Base-by-base conservation (phyloP, 805 yeast genomes). In the Yamadazyma phyllophila region DNA sequence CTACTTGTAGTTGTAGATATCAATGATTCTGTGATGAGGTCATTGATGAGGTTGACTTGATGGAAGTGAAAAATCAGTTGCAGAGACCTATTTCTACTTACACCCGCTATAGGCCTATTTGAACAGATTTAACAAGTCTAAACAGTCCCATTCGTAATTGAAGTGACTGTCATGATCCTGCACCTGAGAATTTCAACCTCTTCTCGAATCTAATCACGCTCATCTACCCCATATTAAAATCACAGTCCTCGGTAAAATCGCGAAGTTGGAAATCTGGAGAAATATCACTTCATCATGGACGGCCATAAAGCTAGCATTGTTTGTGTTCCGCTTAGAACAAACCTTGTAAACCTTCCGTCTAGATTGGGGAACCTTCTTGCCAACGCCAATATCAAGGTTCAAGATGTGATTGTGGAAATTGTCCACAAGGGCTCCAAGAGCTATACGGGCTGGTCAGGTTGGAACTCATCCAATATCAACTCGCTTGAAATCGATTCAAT, bases 371-470 rank as follows among this genome's bases (percentile, higher is more conserved):
- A 68, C 29, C 57, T 74, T 39, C 62, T 83, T 20, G 73, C 71
- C 57, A 69, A 71, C 50, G 78, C 83, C 6, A 74, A 77, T 48
- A 73, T 82, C 26, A 78, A 69, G 30, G 75, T 78, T 3, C 89
- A 83, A 55, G 74, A 77, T 53, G 80, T 83, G 12, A 71, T 83
- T 3, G 61, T 83, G 2, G 82, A 82, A 52, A 50, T 55, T 48
- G 76, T 72, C 38, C 55, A 45, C 31, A 55, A 52, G 26, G 56
- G 46, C 34, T 54, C 40, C 26, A 67, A 56, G 46, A 55, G 44
- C 3, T 82, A 73, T 51, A 73, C 80, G 14, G 90, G 89, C 3
- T 84, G 90, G 90, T 71, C 84, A 11, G 90, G 90, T 1, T 67
- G 78, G 71, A 60, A 74, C 3, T 61, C 73, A 8, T 45, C 58